These are phyloP conservation scores for Graphiopsis chlorocephala DNA, from an alignment of 2,329 filamentous ascomycete species.

Conservation along the genomic window DNA sequence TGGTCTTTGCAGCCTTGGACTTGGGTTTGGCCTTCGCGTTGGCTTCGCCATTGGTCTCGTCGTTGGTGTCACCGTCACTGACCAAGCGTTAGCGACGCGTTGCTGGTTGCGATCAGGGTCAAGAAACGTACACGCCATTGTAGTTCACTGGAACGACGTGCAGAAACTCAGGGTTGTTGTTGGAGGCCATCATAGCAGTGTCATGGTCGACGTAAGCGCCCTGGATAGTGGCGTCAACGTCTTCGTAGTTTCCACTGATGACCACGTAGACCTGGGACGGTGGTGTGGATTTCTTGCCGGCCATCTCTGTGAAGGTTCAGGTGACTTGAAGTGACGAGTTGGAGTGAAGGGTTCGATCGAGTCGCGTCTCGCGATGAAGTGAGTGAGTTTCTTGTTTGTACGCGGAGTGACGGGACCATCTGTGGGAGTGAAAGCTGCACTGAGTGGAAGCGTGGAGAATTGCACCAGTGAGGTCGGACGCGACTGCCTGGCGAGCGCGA, in stretches of 20 bases:
- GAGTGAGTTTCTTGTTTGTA: background rate
- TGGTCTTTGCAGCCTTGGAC: background rate
- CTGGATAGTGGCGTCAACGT: background rate
- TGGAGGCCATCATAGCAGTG: background rate
- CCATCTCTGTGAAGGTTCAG: background rate
- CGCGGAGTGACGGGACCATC: background rate
- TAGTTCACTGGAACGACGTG: background rate
- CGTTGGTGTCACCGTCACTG: background rate
- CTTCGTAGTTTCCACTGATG: background rate
- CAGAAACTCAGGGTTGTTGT: background rate
- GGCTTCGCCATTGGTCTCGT: background rate
- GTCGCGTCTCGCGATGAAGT: background rate
- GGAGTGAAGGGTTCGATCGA: background rate
- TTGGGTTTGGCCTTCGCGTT: background rate
- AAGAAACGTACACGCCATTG: background rate
- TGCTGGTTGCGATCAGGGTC: background rate
- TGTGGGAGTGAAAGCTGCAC: background rate
- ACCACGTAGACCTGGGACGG: background rate
- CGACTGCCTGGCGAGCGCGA: conserved; percentile 1
- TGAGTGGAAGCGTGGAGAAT: background rate
- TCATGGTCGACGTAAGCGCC: background rate
- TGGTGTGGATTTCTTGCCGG: background rate
- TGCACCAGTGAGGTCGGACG: background rate
- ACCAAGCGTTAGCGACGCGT: background rate
- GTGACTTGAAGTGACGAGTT: background rate